Conservation (phyloP, 805 yeast genomes). For the Candida coquimbonensis region DNA sequence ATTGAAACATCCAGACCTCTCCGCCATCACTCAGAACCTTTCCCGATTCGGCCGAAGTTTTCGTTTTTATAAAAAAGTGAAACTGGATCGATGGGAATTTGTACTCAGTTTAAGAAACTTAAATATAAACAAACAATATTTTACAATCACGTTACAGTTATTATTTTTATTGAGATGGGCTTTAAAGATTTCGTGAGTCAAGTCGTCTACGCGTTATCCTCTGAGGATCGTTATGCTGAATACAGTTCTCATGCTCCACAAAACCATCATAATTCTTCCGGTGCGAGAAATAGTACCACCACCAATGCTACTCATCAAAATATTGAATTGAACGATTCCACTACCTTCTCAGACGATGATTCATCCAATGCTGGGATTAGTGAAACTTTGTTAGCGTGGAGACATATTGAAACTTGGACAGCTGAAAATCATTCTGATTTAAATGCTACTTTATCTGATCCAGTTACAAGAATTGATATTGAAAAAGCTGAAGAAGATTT, state of each 20-base stretch:
- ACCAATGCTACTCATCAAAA: constrained; percentile 2
- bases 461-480: constrained; percentile 76
- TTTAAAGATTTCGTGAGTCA: constrained; percentile 46
- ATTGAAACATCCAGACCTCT: neutral
- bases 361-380: constrained; percentile 55
- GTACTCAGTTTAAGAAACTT: too few species aligned
- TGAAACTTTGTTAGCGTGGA: constrained; percentile 76
- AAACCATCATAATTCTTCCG: constrained; percentile 10
- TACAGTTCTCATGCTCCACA: constrained; percentile 41
- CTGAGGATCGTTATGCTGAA: constrained; percentile 67
- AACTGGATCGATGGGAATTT: too few species aligned
- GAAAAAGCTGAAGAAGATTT: constrained; percentile 79
- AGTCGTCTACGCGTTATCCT: constrained; percentile 54
- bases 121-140: too few species aligned
- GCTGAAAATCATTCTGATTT: constrained; percentile 74
- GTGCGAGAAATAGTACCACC: neutral
- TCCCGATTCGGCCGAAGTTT: neutral
- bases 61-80: neutral
- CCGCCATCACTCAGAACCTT: neutral
- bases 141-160: neutral
- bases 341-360: constrained; percentile 30
- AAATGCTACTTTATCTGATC: constrained; percentile 65
- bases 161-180: constrained; percentile 19
- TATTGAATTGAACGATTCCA: constrained; percentile 20
- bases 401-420: constrained; percentile 82